Evolutionary conservation across 163 green algal species (phyloP), one percentile per base, ranked within the genome.

Genomic region (Prototheca cutis): DNA sequence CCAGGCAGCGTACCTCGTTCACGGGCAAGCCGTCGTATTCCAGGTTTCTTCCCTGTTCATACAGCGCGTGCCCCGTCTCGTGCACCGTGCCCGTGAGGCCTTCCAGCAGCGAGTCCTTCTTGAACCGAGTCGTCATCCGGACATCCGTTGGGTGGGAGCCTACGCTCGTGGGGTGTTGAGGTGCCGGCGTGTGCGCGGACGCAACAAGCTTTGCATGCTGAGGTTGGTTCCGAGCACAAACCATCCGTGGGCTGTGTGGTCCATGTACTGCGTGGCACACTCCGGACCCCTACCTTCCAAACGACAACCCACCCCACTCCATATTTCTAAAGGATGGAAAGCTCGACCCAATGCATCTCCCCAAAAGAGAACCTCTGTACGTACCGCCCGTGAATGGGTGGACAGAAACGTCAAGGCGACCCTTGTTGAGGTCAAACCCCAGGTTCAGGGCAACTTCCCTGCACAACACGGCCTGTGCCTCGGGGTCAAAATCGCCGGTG

Each of bases 81-180:
- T 95, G 87, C 24, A 94, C 76, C 13, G 83, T 78, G 18, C 84
- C 87, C 2, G 78, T 87, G 34, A 95, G 64, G 8, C 80, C 84
- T 65, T 91, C 84, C 2, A 71, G 81, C 19, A 94, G 42, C 58
- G 89, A 74, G 6, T 80, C 60, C 55, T 80, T 64, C 65, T 95
- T 90, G 78, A 93, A 95, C 25, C 90, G 83, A 0, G 84, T 95
- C 4, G 90, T 97, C 82, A 95, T 93, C 32, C 87, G 73, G 45
- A 95, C 87, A 61, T 96, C 88, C 4, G 71, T 85, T 4, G 84
- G 83, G 67, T 87, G 76, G 0, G 71, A 27, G 42, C 83, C 79
- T 45, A 15, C 17, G 36, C 17, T 63, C 62, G 55, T 61, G 18
- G 21, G 24, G 34, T 45, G 36, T n/a, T n/a, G n/a, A n/a, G n/a